These are phyloP conservation scores for Corchorus capsularis DNA, from an alignment of 345 rosid species.

Conservation along the genomic window DNA sequence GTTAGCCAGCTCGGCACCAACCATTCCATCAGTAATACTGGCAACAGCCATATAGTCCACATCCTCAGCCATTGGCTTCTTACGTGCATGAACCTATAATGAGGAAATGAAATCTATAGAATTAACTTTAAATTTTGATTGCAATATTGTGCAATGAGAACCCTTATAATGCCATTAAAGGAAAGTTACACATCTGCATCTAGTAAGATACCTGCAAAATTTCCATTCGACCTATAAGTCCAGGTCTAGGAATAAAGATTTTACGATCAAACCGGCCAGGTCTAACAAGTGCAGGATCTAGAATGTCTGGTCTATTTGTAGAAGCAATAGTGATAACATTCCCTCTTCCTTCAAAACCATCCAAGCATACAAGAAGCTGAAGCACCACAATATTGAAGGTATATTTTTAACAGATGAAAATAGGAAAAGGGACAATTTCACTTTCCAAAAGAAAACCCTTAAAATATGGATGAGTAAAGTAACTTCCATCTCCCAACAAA, in stretches of 20 bases:
- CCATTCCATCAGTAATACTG: constrained; percentile 93
- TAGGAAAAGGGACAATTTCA: neutral
- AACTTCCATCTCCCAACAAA: constrained; percentile 25
- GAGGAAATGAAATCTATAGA: constrained; percentile 7
- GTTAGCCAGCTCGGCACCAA: constrained; percentile 98
- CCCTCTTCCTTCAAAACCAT: constrained; percentile 98
- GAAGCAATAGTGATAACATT: constrained; percentile 95
- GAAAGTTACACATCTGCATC: neutral
- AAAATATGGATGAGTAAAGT: neutral
- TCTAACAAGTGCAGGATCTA: constrained; percentile 93
- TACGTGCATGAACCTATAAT: constrained; percentile 87
- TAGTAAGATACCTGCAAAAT: constrained; percentile 64
- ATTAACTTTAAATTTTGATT: neutral
- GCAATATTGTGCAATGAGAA: neutral
- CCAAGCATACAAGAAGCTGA: constrained; percentile 90
- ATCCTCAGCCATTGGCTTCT: constrained; percentile 95
- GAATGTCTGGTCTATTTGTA: constrained; percentile 92
- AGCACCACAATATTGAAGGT: constrained; percentile 13
- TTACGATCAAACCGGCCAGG: constrained; percentile 92
- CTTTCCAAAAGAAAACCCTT: neutral
- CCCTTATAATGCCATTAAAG: neutral
- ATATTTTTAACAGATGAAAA: neutral
- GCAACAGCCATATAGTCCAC: constrained; percentile 93
- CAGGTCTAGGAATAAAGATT: constrained; percentile 84
- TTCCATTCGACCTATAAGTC: constrained; percentile 85